Conservation (phyloP, 495 filamentous ascomycete species). For the Lichenothelia convexa region DNA sequence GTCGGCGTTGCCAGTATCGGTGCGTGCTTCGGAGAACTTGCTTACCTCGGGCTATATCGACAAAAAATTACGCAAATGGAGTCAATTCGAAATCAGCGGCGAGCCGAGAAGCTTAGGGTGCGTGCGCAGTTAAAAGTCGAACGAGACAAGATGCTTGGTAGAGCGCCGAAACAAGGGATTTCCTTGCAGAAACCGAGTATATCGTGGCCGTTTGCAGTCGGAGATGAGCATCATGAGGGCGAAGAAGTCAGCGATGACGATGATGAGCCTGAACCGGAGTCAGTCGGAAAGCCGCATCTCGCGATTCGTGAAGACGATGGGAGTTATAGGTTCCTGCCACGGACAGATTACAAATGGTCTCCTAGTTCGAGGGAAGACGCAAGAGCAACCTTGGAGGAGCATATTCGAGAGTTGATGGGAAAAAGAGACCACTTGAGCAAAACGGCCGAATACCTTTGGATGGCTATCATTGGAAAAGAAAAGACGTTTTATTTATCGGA, state of each 20-base stretch:
- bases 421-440: neutral
- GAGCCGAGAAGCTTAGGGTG: no score
- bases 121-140: no score
- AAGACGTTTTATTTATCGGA: neutral
- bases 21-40: no score
- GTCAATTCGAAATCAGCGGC: no score
- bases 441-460: constrained; percentile 4
- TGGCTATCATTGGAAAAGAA: constrained; percentile 1
- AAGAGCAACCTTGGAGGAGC: neutral
- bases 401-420: neutral
- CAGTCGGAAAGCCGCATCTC: no score
- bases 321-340: neutral
- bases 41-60: no score
- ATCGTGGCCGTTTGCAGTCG: no score
- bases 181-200: no score
- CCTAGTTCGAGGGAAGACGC: neutral
- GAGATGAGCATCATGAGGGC: no score
- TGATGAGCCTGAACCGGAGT: neutral
- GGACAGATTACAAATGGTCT: neutral
- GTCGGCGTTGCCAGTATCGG: neutral
- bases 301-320: neutral
- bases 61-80: no score
- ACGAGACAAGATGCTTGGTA: no score
- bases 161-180: no score
- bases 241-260: neutral